A percentile compares a stretch with the other conserved stretches of the same genome.
These are phyloP conservation scores for Mytilinidion resinicola DNA, from an alignment of 495 filamentous ascomycete species.

Conservation along the genomic window DNA sequence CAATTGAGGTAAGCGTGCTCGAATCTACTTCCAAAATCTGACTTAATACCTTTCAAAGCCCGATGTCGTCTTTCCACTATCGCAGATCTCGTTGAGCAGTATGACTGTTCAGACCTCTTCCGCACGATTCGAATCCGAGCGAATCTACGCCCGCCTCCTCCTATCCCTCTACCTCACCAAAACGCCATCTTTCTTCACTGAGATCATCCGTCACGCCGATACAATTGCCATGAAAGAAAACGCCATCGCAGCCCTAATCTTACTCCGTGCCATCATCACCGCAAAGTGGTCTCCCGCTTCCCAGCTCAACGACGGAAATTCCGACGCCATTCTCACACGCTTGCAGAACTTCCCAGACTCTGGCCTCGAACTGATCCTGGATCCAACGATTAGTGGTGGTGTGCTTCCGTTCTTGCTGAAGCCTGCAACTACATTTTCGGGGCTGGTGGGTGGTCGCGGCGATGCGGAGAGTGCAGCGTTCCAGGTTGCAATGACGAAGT, in stretches of 20 bases:
- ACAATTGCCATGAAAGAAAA: constrained; percentile 53
- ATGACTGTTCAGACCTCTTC: background rate
- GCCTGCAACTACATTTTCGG: constrained; percentile 51
- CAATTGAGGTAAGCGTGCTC: constrained; percentile 3
- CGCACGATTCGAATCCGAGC: constrained; percentile 9
- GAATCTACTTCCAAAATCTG: background rate
- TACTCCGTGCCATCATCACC: constrained; percentile 49
- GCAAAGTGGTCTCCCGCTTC: constrained; percentile 46
- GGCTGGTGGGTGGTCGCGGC: constrained; percentile 52
- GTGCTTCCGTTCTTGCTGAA: constrained; percentile 55
- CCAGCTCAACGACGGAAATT: constrained; percentile 26
- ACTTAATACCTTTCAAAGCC: background rate
- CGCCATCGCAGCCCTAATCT: constrained; percentile 49
- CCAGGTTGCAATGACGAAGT: constrained; percentile 54
- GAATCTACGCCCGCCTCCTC: constrained; percentile 50
- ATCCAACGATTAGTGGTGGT: constrained; percentile 22
- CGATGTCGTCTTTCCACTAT: background rate
- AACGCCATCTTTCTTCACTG: constrained; percentile 46
- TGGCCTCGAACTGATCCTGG: constrained; percentile 18
- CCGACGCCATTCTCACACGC: constrained; percentile 11
- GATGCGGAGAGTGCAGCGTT: constrained; percentile 55
- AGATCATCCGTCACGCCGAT: constrained; percentile 49
- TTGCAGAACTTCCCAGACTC: constrained; percentile 28
- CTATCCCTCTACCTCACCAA: constrained; percentile 51
- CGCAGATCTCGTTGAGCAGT: constrained; percentile 31